Conservation (phyloP, 768 basidiomycete species). For the Pleurotus citrinopileatus region DNA sequence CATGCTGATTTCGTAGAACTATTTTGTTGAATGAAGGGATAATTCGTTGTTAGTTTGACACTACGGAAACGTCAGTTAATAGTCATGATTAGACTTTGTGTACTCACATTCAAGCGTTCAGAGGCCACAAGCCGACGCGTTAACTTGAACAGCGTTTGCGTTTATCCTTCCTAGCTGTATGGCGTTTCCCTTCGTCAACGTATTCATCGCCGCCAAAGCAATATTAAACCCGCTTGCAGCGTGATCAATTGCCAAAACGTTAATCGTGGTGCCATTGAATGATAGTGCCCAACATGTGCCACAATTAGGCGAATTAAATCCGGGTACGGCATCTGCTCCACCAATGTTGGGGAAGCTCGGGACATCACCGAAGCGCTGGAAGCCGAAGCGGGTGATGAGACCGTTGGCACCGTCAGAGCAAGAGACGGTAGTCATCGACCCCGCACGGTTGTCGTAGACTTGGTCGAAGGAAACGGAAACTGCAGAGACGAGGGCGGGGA, state of each 20-base stretch:
- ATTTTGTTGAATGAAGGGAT: too few species aligned
- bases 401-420: constrained; percentile 52
- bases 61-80: too few species aligned
- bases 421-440: constrained; percentile 39
- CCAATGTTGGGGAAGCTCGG: constrained; percentile 62
- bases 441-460: constrained; percentile 41
- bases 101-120: constrained; percentile 4
- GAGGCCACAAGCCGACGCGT: constrained; percentile 48
- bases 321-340: constrained; percentile 46
- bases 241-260: constrained; percentile 51
- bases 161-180: constrained; percentile 44
- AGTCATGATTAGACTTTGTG: not conserved
- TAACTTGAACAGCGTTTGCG: constrained; percentile 41
- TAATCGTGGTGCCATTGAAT: constrained; percentile 39
- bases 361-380: constrained; percentile 46
- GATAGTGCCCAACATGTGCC: constrained; percentile 61
- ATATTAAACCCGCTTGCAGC: constrained; percentile 45
- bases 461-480: constrained; percentile 38
- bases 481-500: constrained; percentile 22
- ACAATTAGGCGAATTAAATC: constrained; percentile 51
- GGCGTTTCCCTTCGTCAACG: constrained; percentile 45
- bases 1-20: too few species aligned
- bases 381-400: constrained; percentile 38
- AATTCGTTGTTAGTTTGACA: too few species aligned
- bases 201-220: constrained; percentile 52